phyloP scores from a whole-genome alignment of 2,329 filamentous ascomycete species.

The Pyrenophora seminiperda region DNA sequence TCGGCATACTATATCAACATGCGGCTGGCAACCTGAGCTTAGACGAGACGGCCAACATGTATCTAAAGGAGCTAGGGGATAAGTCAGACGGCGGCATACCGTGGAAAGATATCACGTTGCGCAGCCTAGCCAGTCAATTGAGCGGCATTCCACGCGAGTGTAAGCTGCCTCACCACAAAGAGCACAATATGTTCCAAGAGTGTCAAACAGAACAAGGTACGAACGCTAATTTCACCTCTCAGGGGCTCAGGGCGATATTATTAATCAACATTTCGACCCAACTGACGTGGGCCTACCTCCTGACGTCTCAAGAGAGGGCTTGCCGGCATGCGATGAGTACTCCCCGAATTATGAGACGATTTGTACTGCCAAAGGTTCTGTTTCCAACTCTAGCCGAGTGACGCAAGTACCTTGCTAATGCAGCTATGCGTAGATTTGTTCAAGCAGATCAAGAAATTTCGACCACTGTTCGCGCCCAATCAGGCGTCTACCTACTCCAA shows the following conservation, averaged over 20 bases:
- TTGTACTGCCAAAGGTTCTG: conserved; percentile 34
- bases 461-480: conserved; percentile 51
- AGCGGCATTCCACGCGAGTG: conserved; percentile 51
- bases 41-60: conserved; percentile 42
- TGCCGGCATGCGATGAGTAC: conserved; percentile 46
- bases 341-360: conserved; percentile 36
- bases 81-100: conserved; percentile 38
- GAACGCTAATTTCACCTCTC: conserved; percentile 23
- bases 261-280: conserved; percentile 25
- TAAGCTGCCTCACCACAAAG: conserved; percentile 11
- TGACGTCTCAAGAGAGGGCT: conserved; percentile 29
- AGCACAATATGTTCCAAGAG: neutral
- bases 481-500: conserved; percentile 53
- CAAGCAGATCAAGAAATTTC: conserved; percentile 32
- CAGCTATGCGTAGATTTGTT: conserved; percentile 38
- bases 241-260: conserved; percentile 40
- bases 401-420: conserved; percentile 8
- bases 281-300: conserved; percentile 44
- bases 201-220: conserved; percentile 32
- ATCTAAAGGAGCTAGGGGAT: conserved; percentile 39
- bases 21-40: conserved; percentile 42
- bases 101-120: conserved; percentile 52
- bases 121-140: conserved; percentile 51
- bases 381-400: too few relatives aligned
- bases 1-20: conserved; percentile 42